Evolutionary conservation across 2,329 filamentous ascomycete genomes (phyloP).

Genomic region (Ophidiomyces ophidiicola): DNA sequence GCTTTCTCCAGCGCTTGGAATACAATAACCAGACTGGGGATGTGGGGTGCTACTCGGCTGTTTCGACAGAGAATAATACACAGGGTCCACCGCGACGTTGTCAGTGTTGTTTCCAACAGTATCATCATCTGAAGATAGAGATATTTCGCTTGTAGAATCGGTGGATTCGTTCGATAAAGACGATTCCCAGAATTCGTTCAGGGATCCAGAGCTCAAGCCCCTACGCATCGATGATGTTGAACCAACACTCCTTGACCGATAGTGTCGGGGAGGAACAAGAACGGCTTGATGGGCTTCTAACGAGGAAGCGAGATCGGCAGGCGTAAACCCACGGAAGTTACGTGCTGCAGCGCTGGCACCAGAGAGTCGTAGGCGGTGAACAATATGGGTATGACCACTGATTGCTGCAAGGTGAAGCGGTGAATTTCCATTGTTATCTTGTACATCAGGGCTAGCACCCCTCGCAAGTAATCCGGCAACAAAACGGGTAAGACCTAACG

Average conservation of each 20-base stretch:
- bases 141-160: constrained; percentile 30
- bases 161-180: constrained; percentile 36
- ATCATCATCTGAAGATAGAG: constrained; percentile 21
- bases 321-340: constrained; percentile 57
- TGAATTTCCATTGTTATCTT: constrained; percentile 69
- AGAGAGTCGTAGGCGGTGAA: constrained; percentile 58
- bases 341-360: constrained; percentile 60
- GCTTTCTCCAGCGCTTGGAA: constrained; percentile 14
- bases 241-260: constrained; percentile 53
- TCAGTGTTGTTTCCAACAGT: constrained; percentile 22
- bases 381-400: constrained; percentile 62
- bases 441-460: constrained; percentile 62
- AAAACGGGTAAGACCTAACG: constrained; percentile 61
- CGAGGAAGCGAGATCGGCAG: constrained; percentile 58
- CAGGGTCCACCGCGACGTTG: constrained; percentile 16
- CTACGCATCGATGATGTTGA: constrained; percentile 40
- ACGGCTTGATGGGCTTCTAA: constrained; percentile 52
- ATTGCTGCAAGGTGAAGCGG: constrained; percentile 71
- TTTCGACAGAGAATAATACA: constrained; percentile 23
- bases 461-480: constrained; percentile 64
- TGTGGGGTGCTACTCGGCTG: constrained; percentile 29
- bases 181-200: constrained; percentile 55
- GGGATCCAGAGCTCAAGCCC: constrained; percentile 48
- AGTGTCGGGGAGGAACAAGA: constrained; percentile 48
- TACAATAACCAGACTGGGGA: constrained; percentile 16